Evolutionary conservation across 495 filamentous ascomycete genomes (phyloP).

Genomic region (Sordaria brevicollis): DNA sequence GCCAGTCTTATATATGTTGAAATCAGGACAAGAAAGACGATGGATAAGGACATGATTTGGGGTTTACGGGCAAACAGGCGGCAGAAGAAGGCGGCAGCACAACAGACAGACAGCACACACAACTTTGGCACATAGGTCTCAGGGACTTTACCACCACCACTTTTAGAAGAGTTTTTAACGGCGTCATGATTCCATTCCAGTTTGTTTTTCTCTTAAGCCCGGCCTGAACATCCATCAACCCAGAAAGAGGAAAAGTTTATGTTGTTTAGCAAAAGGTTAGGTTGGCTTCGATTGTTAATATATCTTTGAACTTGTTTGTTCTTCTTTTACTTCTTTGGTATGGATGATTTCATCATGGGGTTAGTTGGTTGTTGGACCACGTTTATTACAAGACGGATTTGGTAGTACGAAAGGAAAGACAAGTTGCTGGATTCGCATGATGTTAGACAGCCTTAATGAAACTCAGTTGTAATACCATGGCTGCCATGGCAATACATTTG

Average conservation of each 20-base stretch:
- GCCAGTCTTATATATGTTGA: background rate
- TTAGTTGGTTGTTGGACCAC: background rate
- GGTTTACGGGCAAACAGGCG: background rate
- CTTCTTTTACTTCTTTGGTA: background rate
- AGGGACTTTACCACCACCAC: background rate
- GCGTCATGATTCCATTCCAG: background rate
- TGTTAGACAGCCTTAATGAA: too few relatives aligned
- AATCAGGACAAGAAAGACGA: background rate
- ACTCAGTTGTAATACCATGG: too few relatives aligned
- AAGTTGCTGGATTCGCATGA: too few relatives aligned
- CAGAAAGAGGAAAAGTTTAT: background rate
- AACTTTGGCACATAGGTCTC: background rate
- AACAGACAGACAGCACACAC: background rate
- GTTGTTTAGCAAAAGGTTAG: background rate
- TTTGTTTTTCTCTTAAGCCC: background rate
- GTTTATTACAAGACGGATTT: background rate
- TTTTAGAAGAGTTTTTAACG: background rate
- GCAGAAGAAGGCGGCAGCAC: background rate
- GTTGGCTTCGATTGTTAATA: background rate
- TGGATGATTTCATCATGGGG: background rate
- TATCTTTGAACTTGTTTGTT: background rate
- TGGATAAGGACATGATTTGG: background rate
- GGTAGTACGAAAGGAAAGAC: too few relatives aligned
- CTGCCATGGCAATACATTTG: too few relatives aligned
- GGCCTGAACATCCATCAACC: background rate